Evolutionary conservation across 805 yeast genomes (phyloP).

Genomic region (Deakozyma indianensis): DNA sequence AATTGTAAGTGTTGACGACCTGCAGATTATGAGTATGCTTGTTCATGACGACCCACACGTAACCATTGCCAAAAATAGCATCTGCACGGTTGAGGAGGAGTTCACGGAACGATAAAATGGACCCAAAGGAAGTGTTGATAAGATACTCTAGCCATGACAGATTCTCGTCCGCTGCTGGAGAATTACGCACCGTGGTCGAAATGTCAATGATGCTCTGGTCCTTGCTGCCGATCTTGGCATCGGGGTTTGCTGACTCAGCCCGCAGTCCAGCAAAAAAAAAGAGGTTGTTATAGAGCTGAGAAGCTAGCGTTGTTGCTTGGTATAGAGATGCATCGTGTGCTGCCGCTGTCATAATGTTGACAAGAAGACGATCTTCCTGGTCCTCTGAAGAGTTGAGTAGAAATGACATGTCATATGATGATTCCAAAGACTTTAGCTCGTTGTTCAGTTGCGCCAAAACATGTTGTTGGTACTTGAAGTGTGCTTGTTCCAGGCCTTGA

Average conservation of each 20-base stretch:
- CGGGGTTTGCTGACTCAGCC: conserved; percentile 13
- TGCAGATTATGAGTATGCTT: conserved; percentile 30
- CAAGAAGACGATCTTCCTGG: background rate
- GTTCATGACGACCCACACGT: conserved; percentile 72
- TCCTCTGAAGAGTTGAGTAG: background rate
- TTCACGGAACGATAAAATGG: conserved; percentile 62
- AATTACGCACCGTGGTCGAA: conserved; percentile 10
- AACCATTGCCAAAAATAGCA: conserved; percentile 81
- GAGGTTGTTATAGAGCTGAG: conserved; percentile 80
- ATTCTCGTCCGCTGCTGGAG: conserved; percentile 8
- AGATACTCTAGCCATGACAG: conserved; percentile 1
- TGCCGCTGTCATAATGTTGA: conserved; percentile 1
- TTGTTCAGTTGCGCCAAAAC: conserved; percentile 18
- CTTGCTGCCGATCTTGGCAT: conserved; percentile 11
- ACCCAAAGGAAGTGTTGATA: conserved; percentile 45
- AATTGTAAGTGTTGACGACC: conserved; percentile 77
- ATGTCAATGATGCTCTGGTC: conserved; percentile 15
- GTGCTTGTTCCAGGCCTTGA: conserved; percentile 56
- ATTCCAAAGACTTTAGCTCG: conserved; percentile 5
- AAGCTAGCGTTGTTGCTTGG: conserved; percentile 40
- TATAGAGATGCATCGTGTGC: background rate
- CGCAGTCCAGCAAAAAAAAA: conserved; percentile 36
- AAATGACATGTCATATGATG: background rate
- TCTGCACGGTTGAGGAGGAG: conserved; percentile 57
- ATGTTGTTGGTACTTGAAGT: conserved; percentile 68